Conservation (phyloP, 163 green algal species). For the Volvox carteri region DNA sequence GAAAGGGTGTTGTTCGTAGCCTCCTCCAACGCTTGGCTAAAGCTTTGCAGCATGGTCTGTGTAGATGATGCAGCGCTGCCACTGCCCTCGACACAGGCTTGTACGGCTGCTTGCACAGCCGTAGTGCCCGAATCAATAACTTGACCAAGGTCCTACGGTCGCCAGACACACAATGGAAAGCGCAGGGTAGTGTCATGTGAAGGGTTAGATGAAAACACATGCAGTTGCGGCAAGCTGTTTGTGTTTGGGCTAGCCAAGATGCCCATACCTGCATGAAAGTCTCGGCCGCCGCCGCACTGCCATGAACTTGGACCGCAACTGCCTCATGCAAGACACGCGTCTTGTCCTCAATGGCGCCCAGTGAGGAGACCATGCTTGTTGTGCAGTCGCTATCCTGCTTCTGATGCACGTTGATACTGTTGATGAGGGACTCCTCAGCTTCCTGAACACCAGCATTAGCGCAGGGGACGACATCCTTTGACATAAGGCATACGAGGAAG, state of each 20-base stretch:
- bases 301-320: not conserved
- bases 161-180: too few species aligned
- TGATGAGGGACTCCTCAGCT: not conserved
- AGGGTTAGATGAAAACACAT: too few species aligned
- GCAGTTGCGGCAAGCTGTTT: too few species aligned
- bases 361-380: not conserved
- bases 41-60: not conserved
- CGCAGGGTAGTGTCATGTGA: too few species aligned
- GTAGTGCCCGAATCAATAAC: not conserved
- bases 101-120: constrained; percentile 14
- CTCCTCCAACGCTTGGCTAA: not conserved
- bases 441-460: constrained; percentile 29
- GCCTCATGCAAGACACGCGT: not conserved
- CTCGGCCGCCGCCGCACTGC: not conserved
- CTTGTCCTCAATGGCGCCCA: not conserved
- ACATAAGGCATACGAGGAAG: too few species aligned
- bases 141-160: constrained; percentile 13
- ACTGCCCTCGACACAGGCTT: not conserved
- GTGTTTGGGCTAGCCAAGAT: too few species aligned
- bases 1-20: not conserved
- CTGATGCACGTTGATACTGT: not conserved
- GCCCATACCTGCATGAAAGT: not conserved
- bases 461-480: too few species aligned
- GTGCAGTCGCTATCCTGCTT: not conserved
- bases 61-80: not conserved